Evolutionary conservation across 306 rosid genomes (phyloP).

Genomic region (Citrullus mucosospermus): DNA sequence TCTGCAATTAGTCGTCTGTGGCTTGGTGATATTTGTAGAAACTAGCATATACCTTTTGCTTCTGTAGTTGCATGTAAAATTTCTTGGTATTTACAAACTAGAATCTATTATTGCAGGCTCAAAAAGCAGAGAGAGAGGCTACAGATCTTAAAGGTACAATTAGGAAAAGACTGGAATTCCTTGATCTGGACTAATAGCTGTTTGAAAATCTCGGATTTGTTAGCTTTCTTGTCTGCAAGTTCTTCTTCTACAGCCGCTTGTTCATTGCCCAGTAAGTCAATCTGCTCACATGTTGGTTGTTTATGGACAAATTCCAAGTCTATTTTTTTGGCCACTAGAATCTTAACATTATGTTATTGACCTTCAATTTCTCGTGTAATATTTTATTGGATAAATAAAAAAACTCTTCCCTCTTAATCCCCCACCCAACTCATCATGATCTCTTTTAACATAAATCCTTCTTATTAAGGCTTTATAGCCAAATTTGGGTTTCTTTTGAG

Average conservation of each 20-base stretch:
- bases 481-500: too few species aligned
- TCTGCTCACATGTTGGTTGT: constrained; percentile 6
- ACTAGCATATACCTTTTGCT: background rate
- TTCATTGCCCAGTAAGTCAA: background rate
- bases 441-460: too few species aligned
- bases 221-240: constrained; percentile 33
- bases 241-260: constrained; percentile 41
- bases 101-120: constrained; percentile 42
- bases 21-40: background rate
- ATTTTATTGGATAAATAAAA: constrained; percentile 20
- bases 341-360: constrained; percentile 10
- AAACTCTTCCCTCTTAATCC: constrained; percentile 5
- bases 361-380: constrained; percentile 27
- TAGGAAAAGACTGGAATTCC: constrained; percentile 92
- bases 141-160: constrained; percentile 84
- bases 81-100: background rate
- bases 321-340: constrained; percentile 13
- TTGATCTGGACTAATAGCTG: constrained; percentile 50
- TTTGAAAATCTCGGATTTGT: constrained; percentile 1
- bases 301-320: constrained; percentile 14
- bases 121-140: constrained; percentile 81
- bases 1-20: background rate
- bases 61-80: background rate
- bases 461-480: too few species aligned
- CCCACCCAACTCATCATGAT: background rate